phyloP scores from a whole-genome alignment of 495 filamentous ascomycete species.

The Lindgomyces ingoldianus region DNA sequence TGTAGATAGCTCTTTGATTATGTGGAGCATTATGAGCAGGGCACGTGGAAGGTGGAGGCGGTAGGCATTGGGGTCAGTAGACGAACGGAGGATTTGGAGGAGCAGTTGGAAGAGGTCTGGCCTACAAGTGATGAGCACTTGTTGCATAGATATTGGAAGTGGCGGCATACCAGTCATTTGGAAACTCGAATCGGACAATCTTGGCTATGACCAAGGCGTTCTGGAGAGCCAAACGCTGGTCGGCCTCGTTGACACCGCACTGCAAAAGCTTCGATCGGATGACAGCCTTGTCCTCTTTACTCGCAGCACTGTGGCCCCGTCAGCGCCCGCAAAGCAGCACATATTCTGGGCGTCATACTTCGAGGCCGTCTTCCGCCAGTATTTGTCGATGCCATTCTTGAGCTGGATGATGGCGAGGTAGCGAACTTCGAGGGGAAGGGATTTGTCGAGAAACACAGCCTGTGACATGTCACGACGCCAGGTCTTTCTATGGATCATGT shows the following conservation, averaged over 20 bases:
- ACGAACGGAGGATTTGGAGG: constrained; percentile 56
- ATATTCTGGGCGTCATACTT: constrained; percentile 52
- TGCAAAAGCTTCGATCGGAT: constrained; percentile 74
- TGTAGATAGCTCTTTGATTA: constrained; percentile 86
- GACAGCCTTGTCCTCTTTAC: constrained; percentile 68
- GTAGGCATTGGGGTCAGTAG: constrained; percentile 49
- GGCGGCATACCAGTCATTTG: constrained; percentile 63
- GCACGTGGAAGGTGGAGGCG: constrained; percentile 65
- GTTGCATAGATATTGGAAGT: not conserved
- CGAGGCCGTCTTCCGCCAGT: constrained; percentile 76
- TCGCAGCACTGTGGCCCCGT: constrained; percentile 59
- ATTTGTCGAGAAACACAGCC: constrained; percentile 70
- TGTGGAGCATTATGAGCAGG: constrained; percentile 74
- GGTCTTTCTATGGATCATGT: not conserved
- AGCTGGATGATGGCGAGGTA: constrained; percentile 91
- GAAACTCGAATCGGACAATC: constrained; percentile 85
- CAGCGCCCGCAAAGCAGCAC: too few relatives aligned
- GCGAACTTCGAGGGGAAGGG: constrained; percentile 70
- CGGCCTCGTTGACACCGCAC: constrained; percentile 71
- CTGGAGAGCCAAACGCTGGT: constrained; percentile 72
- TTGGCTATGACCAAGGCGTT: constrained; percentile 87
- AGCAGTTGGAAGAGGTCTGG: constrained; percentile 29
- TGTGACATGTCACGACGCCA: not conserved
- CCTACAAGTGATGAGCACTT: constrained; percentile 38
- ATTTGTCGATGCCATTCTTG: constrained; percentile 93